Conservation (phyloP, 106 monocot genomes). For the Phalaenopsis equestris region DNA sequence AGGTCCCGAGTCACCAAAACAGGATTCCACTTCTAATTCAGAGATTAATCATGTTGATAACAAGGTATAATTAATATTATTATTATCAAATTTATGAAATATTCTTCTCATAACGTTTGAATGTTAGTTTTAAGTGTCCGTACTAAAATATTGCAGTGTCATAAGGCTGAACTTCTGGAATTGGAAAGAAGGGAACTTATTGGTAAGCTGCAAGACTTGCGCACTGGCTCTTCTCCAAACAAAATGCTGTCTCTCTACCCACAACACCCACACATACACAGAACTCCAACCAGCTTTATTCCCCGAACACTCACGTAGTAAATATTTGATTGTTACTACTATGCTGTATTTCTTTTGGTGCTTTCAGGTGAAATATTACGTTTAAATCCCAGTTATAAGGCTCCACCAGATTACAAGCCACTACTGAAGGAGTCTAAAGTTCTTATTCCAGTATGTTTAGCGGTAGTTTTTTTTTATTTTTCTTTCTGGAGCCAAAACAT, state of each 20-base stretch:
- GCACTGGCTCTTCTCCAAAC: no score
- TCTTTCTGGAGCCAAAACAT: neutral
- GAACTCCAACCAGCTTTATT: neutral
- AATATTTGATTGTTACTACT: neutral
- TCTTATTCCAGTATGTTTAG: slow-evolving; percentile 67
- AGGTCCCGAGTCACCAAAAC: slow-evolving; percentile 28
- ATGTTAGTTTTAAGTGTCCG: neutral
- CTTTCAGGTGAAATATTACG: slow-evolving; percentile 78
- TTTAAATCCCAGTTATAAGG: slow-evolving; percentile 76
- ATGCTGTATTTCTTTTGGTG: neutral
- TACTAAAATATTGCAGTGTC: slow-evolving; percentile 24
- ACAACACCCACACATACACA: no score
- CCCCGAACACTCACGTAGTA: neutral
- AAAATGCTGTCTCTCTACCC: no score
- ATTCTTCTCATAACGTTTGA: neutral
- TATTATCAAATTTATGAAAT: neutral
- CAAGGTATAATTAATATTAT: slow-evolving; percentile 33
- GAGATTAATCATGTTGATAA: slow-evolving; percentile 13
- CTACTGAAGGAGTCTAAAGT: slow-evolving; percentile 79
- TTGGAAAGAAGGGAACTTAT: slow-evolving; percentile 80
- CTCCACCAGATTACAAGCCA: slow-evolving; percentile 89
- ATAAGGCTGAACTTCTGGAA: slow-evolving; percentile 47
- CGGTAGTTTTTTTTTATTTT: neutral
- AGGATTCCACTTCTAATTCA: slow-evolving; percentile 28
- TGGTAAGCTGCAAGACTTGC: slow-evolving; percentile 36